Conservation (phyloP, 129 eudicot species). For the Centaurea solstitialis region DNA sequence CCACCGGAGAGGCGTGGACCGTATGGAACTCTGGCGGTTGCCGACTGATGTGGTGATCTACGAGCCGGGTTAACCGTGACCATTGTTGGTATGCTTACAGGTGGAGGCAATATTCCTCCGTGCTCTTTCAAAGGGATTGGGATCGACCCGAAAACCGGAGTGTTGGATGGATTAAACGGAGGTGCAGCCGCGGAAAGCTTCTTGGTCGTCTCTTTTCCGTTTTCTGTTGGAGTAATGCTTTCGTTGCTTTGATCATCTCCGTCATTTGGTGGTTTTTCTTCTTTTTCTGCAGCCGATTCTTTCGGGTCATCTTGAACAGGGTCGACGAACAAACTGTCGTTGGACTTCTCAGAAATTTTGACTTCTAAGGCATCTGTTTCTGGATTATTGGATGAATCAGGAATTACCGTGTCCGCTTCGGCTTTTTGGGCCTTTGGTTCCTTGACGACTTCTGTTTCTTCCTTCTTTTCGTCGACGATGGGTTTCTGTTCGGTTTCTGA, state of each 20-base stretch:
- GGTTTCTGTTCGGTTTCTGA: slow-evolving; percentile 32
- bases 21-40: slow-evolving; percentile 93
- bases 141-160: slow-evolving; percentile 71
- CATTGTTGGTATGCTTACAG: slow-evolving; percentile 71
- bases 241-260: slow-evolving; percentile 27
- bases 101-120: slow-evolving; percentile 85
- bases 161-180: slow-evolving; percentile 72
- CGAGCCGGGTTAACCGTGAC: slow-evolving; percentile 68
- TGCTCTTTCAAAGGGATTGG: slow-evolving; percentile 70
- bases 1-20: slow-evolving; percentile 95
- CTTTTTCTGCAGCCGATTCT: slow-evolving; percentile 30
- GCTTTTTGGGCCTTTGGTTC: slow-evolving; percentile 14
- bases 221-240: slow-evolving; percentile 35
- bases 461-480: slow-evolving; percentile 17
- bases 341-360: slow-evolving; percentile 7
- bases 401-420: slow-evolving; percentile 6
- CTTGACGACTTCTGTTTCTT: slow-evolving; percentile 15
- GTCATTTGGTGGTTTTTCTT: slow-evolving; percentile 31
- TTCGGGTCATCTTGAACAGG: slow-evolving; percentile 34
- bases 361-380: slow-evolving; percentile 23
- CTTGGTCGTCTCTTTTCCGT: slow-evolving; percentile 64
- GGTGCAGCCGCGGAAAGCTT: slow-evolving; percentile 97
- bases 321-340: slow-evolving; percentile 8
- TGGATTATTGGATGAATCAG: slow-evolving; percentile 30
- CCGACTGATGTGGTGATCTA: slow-evolving; percentile 93